phyloP scores from a whole-genome alignment of 495 filamentous ascomycete genomes.

The Talaromyces proteolyticus region DNA sequence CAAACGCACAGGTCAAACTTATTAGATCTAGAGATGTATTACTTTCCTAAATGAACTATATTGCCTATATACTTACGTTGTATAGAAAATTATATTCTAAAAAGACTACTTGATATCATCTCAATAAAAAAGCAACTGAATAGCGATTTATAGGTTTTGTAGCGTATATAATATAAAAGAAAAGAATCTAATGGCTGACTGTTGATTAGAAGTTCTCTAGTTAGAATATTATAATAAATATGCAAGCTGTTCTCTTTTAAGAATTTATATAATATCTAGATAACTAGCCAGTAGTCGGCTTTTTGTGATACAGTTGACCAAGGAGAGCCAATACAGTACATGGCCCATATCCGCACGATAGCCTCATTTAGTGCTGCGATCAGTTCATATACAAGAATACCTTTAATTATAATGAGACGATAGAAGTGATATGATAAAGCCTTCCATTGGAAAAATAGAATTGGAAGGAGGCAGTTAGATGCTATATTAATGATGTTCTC shows the following conservation, averaged over 20 bases:
- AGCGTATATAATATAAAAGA: constrained; percentile 35
- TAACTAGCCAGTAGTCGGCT: constrained; percentile 6
- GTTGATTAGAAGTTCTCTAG: constrained; percentile 50
- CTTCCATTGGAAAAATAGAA: constrained; percentile 23
- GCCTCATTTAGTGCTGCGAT: constrained; percentile 23
- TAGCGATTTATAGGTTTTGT: constrained; percentile 30
- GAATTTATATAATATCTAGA: constrained; percentile 7
- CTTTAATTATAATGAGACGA: constrained; percentile 9
- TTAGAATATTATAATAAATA: constrained; percentile 50
- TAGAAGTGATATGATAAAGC: constrained; percentile 15
- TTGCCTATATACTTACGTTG: constrained; percentile 21
- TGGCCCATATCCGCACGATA: constrained; percentile 27
- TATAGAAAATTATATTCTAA: constrained; percentile 39
- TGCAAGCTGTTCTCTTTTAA: constrained; percentile 8
- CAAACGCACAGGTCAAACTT: constrained; percentile 16
- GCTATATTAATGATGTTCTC: constrained; percentile 1
- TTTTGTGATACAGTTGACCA: constrained; percentile 14
- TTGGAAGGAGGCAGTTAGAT: constrained; percentile 7
- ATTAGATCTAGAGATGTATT: not conserved
- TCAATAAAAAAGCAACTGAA: constrained; percentile 30
- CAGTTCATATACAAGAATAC: not conserved
- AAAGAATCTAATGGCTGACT: constrained; percentile 44
- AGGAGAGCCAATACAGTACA: constrained; percentile 15
- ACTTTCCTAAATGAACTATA: constrained; percentile 29
- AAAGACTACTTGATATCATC: constrained; percentile 32